These are phyloP conservation scores for Rhinocladiella mackenziei DNA, from an alignment of 2,329 filamentous ascomycete genomes.

Conservation along the genomic window DNA sequence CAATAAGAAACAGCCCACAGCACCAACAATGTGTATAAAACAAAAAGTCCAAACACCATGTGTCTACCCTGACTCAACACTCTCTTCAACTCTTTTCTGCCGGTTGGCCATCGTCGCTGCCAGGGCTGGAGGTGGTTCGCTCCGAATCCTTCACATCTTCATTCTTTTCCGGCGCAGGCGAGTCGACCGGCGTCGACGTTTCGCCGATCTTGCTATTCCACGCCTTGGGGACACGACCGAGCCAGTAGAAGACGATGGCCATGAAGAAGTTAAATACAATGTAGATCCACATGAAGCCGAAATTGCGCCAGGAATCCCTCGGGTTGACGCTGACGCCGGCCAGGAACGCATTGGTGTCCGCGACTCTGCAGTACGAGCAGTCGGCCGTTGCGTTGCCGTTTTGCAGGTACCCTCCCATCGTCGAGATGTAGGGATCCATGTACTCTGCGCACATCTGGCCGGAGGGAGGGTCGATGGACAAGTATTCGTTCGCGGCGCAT, in stretches of 20 bases:
- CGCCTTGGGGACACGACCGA: conserved; percentile 53
- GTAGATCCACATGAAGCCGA: conserved; percentile 64
- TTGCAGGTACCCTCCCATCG: conserved; percentile 49
- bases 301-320: conserved; percentile 60
- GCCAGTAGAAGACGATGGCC: conserved; percentile 59
- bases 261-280: conserved; percentile 59
- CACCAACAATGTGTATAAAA: too few relatives aligned
- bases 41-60: too few relatives aligned
- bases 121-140: too few relatives aligned
- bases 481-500: conserved; percentile 67
- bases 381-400: conserved; percentile 46
- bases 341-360: conserved; percentile 48
- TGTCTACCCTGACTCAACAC: too few relatives aligned
- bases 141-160: too few relatives aligned
- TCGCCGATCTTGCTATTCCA: too few relatives aligned
- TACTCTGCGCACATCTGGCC: conserved; percentile 59
- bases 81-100: too few relatives aligned
- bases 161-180: too few relatives aligned
- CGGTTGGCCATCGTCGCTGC: too few relatives aligned
- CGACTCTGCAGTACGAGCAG: conserved; percentile 53
- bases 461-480: conserved; percentile 58
- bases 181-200: too few relatives aligned
- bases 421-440: conserved; percentile 48
- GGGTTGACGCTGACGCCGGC: conserved; percentile 41
- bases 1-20: too few relatives aligned